Evolutionary conservation across 1,284 basidiomycete species (phyloP).

Genomic region (Mycena citricolor): DNA sequence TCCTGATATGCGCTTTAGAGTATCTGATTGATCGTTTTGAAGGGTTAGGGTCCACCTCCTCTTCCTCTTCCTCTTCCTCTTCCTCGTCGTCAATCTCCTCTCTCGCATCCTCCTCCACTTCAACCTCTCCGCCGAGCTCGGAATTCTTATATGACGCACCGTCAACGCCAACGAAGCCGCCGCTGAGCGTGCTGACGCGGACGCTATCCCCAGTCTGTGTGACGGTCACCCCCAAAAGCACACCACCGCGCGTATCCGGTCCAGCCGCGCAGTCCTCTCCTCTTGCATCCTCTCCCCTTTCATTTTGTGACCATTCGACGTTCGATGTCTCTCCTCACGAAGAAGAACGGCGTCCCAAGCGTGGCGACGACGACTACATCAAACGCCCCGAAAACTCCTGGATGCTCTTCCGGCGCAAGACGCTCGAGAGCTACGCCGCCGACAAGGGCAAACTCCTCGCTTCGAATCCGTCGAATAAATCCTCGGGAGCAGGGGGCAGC

Average conservation of each 20-base stretch:
- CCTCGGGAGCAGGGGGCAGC: too few relatives aligned
- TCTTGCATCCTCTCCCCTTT: neutral
- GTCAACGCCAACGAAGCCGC: conserved; percentile 8
- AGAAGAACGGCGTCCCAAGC: conserved; percentile 58
- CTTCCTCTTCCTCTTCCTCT: too few relatives aligned
- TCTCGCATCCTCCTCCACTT: neutral
- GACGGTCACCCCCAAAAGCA: too few relatives aligned
- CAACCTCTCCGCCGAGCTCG: too few relatives aligned
- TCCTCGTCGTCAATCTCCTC: too few relatives aligned
- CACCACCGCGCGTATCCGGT: too few relatives aligned
- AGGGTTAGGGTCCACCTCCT: too few relatives aligned
- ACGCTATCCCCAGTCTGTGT: conserved; percentile 8
- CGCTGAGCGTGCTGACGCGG: conserved; percentile 9
- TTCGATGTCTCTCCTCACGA: neutral
- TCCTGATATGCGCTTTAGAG: too few relatives aligned
- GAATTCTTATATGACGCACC: too few relatives aligned
- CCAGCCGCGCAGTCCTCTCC: conserved; percentile 1
- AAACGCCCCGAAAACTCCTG: conserved; percentile 81
- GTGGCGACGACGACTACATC: conserved; percentile 77
- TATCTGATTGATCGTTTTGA: too few relatives aligned
- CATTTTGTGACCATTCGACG: neutral
- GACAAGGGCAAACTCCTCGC: too few relatives aligned
- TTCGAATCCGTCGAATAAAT: too few relatives aligned
- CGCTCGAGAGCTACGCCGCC: conserved; percentile 60
- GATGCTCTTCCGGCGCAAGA: conserved; percentile 74